These are phyloP conservation scores for Epichloe bromicola DNA, from an alignment of 2,329 filamentous ascomycete genomes.

Conservation along the genomic window DNA sequence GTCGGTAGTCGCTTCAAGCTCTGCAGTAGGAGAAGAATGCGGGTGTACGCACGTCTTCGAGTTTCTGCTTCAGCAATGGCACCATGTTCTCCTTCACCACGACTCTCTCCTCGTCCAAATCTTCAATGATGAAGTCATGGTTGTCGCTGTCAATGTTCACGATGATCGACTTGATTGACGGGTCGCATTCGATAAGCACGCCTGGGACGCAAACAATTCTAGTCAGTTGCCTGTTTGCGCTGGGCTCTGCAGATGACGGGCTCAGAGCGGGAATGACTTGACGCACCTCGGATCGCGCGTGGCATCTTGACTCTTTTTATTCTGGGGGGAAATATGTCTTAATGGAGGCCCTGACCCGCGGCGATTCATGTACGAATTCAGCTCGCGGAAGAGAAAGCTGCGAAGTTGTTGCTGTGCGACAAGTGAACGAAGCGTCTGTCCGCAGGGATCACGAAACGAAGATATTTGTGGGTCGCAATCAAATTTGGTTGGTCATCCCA, in stretches of 20 bases:
- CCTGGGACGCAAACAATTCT: constrained; percentile 27
- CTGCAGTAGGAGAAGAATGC: not conserved
- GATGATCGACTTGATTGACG: constrained; percentile 80
- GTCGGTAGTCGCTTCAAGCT: not conserved
- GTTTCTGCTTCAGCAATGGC: constrained; percentile 48
- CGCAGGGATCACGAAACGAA: not conserved
- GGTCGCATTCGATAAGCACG: constrained; percentile 68
- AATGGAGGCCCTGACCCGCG: too few relatives aligned
- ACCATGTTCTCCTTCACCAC: constrained; percentile 66
- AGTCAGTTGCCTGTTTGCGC: constrained; percentile 3
- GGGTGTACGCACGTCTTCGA: constrained; percentile 47
- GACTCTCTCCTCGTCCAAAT: constrained; percentile 64
- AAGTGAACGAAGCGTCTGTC: too few relatives aligned
- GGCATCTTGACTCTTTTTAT: constrained; percentile 28
- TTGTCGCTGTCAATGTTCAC: constrained; percentile 58
- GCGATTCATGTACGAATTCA: too few relatives aligned
- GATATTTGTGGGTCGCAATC: not conserved
- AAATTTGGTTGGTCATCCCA: not conserved
- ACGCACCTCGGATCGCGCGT: constrained; percentile 41
- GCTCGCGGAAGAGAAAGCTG: too few relatives aligned
- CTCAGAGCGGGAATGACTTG: not conserved
- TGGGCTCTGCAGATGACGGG: not conserved
- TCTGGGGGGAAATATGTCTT: not conserved
- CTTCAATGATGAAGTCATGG: constrained; percentile 67
- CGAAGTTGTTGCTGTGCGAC: too few relatives aligned